Evolutionary conservation across 371 early-diverging fungal genomes (phyloP).

Genomic region (Nematocida ironsii): DNA sequence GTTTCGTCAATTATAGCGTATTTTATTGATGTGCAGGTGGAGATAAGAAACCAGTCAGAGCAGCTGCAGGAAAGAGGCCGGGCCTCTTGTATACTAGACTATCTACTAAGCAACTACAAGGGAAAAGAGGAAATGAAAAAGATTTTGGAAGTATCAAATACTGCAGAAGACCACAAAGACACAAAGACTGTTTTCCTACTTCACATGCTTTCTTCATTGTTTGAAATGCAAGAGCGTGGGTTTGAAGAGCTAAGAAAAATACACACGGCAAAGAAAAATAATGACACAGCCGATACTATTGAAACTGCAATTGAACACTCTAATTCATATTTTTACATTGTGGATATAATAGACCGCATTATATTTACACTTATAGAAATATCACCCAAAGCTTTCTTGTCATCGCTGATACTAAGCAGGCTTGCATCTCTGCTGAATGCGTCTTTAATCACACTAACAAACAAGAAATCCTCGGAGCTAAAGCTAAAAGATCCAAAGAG

Average conservation of each 20-base stretch:
- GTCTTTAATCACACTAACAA: conserved; percentile 82
- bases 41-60: conserved; percentile 27
- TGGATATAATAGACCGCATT: conserved; percentile 53
- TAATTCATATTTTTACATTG: conserved; percentile 41
- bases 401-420: conserved; percentile 80
- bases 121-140: conserved; percentile 9
- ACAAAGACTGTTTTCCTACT: conserved; percentile 59
- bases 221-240: conserved; percentile 53
- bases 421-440: conserved; percentile 92
- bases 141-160: not conserved
- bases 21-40: conserved; percentile 47
- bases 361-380: conserved; percentile 45
- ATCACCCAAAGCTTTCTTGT: conserved; percentile 75
- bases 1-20: conserved; percentile 25
- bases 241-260: conserved; percentile 62
- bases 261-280: conserved; percentile 38
- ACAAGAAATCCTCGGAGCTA: conserved; percentile 84
- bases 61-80: conserved; percentile 17
- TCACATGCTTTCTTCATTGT: conserved; percentile 59
- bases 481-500: conserved; percentile 74
- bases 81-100: not conserved
- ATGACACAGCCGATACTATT: conserved; percentile 16
- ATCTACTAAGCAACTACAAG: conserved; percentile 17
- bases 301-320: conserved; percentile 9
- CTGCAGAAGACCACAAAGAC: conserved; percentile 33